These are phyloP conservation scores for Cladosporium sphaerospermum DNA, from an alignment of 2,329 filamentous ascomycete genomes.

Conservation along the genomic window DNA sequence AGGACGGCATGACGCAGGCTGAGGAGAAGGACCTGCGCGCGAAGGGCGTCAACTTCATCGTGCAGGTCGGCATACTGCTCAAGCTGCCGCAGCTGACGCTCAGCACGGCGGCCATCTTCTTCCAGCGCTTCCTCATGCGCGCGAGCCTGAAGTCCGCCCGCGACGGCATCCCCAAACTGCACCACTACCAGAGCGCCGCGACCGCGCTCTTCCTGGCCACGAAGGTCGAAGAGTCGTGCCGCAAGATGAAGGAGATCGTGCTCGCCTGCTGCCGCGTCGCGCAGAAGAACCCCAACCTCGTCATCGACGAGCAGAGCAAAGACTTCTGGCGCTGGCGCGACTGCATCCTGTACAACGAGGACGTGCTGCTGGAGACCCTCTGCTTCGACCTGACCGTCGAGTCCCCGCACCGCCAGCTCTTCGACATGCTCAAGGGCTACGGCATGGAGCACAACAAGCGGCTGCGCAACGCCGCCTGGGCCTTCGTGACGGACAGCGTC, in stretches of 20 bases:
- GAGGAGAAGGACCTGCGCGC: constrained; percentile 76
- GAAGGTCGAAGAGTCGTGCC: constrained; percentile 94
- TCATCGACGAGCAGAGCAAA: constrained; percentile 94
- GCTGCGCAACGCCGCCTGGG: constrained; percentile 82
- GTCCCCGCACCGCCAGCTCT: constrained; percentile 78
- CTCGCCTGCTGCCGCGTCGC: constrained; percentile 90
- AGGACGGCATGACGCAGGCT: constrained; percentile 69
- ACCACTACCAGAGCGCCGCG: constrained; percentile 82
- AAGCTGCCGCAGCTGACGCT: constrained; percentile 89
- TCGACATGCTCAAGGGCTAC: constrained; percentile 70
- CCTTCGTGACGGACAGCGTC: constrained; percentile 85
- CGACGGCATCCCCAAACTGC: constrained; percentile 59
- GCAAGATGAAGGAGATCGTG: constrained; percentile 91
- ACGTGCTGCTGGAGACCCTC: constrained; percentile 81
- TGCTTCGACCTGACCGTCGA: constrained; percentile 92
- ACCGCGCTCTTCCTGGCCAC: constrained; percentile 90
- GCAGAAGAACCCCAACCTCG: constrained; percentile 83
- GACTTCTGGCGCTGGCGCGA: constrained; percentile 98
- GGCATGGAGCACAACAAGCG: constrained; percentile 71
- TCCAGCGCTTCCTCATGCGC: constrained; percentile 94
- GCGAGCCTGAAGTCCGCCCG: constrained; percentile 71
- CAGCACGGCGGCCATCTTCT: constrained; percentile 86
- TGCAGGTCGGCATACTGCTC: constrained; percentile 85
- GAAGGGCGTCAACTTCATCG: constrained; percentile 95
- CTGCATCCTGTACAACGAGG: constrained; percentile 85